Percentiles rank a stretch among this genome's conserved stretches.
phyloP scores from a whole-genome alignment of 495 filamentous ascomycete genomes.

The Penicillium longicatenatum region DNA sequence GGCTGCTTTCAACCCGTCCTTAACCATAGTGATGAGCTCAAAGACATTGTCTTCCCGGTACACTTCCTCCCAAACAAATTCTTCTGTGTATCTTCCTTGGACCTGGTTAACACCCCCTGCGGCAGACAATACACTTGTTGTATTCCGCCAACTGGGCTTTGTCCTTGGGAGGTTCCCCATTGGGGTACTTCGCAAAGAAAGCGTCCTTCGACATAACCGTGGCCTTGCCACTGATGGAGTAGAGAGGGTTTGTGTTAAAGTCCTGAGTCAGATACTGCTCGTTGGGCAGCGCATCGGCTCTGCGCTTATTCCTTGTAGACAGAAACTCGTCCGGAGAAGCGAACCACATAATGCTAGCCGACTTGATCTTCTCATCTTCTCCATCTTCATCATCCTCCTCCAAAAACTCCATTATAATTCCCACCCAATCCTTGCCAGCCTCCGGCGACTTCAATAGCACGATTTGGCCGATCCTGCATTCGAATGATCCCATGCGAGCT shows the following conservation, averaged over 20 bases:
- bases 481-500: constrained; percentile 82
- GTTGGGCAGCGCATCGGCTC: constrained; percentile 79
- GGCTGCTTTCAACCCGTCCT: constrained; percentile 62
- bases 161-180: constrained; percentile 70
- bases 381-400: constrained; percentile 65
- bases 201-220: constrained; percentile 69
- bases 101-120: constrained; percentile 86
- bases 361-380: constrained; percentile 49
- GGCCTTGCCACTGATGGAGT: constrained; percentile 88
- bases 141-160: constrained; percentile 62
- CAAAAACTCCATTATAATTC: constrained; percentile 77
- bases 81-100: constrained; percentile 87
- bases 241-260: constrained; percentile 83
- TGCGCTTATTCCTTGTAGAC: constrained; percentile 73
- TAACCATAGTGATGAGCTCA: constrained; percentile 63
- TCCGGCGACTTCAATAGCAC: constrained; percentile 85
- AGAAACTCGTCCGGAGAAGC: constrained; percentile 84
- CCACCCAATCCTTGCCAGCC: constrained; percentile 84
- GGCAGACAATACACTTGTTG: constrained; percentile 89
- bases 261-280: constrained; percentile 89
- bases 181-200: constrained; percentile 71
- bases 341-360: constrained; percentile 88
- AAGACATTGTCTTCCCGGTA: constrained; percentile 68
- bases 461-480: constrained; percentile 78
- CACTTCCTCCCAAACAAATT: constrained; percentile 88